These are phyloP conservation scores for Hypocreales sp. DNA, from an alignment of 2,329 filamentous ascomycete species.

Conservation along the genomic window DNA sequence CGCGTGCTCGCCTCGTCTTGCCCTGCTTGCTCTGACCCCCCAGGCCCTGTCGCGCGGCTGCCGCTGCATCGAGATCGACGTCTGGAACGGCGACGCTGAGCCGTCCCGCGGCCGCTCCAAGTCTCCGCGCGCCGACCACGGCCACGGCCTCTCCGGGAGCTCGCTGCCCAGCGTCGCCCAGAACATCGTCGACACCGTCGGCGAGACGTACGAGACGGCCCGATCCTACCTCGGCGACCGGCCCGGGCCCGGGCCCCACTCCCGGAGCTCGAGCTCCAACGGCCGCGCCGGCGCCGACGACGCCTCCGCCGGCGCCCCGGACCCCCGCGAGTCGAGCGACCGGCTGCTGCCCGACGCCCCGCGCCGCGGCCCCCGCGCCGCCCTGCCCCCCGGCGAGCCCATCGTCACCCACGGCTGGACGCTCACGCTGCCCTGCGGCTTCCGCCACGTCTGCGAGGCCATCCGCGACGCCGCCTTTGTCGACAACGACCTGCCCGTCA, in stretches of 20 bases:
- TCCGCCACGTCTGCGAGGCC: conserved; percentile 71
- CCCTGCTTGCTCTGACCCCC: conserved; percentile 1
- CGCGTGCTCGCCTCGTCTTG: conserved; percentile 13
- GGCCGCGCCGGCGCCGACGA: conserved; percentile 15
- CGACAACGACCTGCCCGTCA: conserved; percentile 62
- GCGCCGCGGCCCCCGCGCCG: conserved; percentile 7
- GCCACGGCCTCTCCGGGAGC: conserved; percentile 28
- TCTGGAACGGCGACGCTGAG: conserved; percentile 61
- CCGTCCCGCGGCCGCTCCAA: conserved; percentile 18
- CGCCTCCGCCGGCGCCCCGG: conserved; percentile 12
- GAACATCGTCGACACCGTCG: conserved; percentile 21
- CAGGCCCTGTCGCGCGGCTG: conserved; percentile 63
- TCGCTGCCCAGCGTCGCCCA: conserved; percentile 29
- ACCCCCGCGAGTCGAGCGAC: conserved; percentile 18
- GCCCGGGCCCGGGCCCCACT: conserved; percentile 11
- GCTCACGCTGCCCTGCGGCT: conserved; percentile 70
- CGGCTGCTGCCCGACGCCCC: conserved; percentile 17
- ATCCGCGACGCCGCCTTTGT: conserved; percentile 69
- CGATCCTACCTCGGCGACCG: conserved; percentile 14
- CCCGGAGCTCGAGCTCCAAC: conserved; percentile 23
- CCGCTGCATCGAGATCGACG: conserved; percentile 86
- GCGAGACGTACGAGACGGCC: conserved; percentile 13
- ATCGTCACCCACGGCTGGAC: conserved; percentile 75
- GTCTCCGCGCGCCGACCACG: conserved; percentile 26
- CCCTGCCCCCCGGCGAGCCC: conserved; percentile 43